Base-by-base conservation (phyloP, 306 rosid genomes). In the Myrica gale region DNA sequence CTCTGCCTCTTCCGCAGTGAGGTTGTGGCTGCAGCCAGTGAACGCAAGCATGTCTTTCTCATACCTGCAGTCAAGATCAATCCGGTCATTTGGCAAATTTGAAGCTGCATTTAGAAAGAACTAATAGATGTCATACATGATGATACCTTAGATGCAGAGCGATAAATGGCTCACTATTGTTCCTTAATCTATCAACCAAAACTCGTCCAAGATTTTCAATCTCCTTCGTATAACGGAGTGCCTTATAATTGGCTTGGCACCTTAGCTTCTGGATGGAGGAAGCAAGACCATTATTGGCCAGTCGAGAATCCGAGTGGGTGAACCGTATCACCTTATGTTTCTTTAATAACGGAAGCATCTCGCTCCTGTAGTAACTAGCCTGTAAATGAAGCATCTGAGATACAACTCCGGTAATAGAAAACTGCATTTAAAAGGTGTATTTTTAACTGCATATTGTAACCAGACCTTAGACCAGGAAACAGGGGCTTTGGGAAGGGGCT, bases 41-140 rank as follows among this genome's bases (percentile, higher is more conserved):
- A 96, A 96, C 39, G 99, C 93, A 62, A 96, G 89, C 99, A 96
- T 96, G 86, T 96, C 99, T 79, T 96, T 96, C 90, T 96, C 99
- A 74, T 96, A 96, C 85, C 99, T 94, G 79, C 78, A 76, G 46
- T 41, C 81, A 74, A 57, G 10, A 72, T 57, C 13, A 3, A 17
- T 72, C 19, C 71, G 42, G 69, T 78, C 69, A 46, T 67, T 51
- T 62, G 45, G 53, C 50, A 21, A 39, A 37, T 43, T 70, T 17
- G 20, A 0, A 52, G 42, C 46, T 23, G 19, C 21, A 57, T 46
- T 56, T 4, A 26, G n/a, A 53, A 74, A 61, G 46, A 0, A 73
- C 37, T 43, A 17, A 60, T 1, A 13, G 39, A 53, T 5, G 21
- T 2, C 20, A 20, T 45, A 39, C 53, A 70, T 67, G 17, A 39